A percentile compares a stretch with the other conserved stretches of the same genome.
phyloP scores from a whole-genome alignment of 2,329 filamentous ascomycete genomes.

The Cercospora janseana region DNA sequence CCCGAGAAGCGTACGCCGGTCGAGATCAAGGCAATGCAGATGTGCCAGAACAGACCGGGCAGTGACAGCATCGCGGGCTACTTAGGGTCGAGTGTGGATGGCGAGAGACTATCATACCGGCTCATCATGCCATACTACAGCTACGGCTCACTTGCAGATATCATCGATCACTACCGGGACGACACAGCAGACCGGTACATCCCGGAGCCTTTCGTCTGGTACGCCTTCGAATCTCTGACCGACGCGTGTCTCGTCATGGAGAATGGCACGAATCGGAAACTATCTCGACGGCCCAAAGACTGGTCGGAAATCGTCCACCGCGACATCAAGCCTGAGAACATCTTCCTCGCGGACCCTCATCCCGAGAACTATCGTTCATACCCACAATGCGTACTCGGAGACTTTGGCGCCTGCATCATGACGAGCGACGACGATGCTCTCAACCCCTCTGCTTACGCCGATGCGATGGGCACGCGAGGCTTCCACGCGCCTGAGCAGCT shows the following conservation, averaged over 20 bases:
- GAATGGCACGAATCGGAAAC: background rate
- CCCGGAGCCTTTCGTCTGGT: slow-evolving; percentile 16
- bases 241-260: slow-evolving; percentile 15
- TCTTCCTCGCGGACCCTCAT: slow-evolving; percentile 1
- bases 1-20: background rate
- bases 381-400: slow-evolving; percentile 9
- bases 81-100: background rate
- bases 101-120: slow-evolving; percentile 5
- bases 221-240: background rate
- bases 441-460: slow-evolving; percentile 3
- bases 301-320: slow-evolving; percentile 21
- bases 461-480: background rate
- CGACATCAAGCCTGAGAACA: slow-evolving; percentile 16
- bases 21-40: slow-evolving; percentile 7
- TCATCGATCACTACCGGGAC: background rate
- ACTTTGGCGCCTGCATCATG: slow-evolving; percentile 12
- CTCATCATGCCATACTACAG: slow-evolving; percentile 10
- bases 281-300: background rate
- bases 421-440: slow-evolving; percentile 6
- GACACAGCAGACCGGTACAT: background rate
- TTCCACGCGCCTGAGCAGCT: slow-evolving; percentile 7
- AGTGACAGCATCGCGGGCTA: background rate
- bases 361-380: background rate
- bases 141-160: background rate
- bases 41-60: background rate